Conservation (phyloP, 345 rosid genomes). For the Zanthoxylum bungeanum region DNA sequence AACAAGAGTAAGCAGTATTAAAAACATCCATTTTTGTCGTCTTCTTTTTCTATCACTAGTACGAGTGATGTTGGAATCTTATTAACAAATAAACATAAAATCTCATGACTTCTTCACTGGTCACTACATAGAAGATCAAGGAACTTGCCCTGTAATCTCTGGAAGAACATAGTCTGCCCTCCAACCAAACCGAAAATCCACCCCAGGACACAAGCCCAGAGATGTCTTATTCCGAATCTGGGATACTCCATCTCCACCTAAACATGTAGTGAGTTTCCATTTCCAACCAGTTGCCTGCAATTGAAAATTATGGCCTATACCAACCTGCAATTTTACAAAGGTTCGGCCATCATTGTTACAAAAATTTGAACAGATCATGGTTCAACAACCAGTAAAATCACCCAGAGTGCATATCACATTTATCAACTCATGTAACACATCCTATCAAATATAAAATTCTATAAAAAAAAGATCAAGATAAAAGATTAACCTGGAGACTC, state of each 20-base stretch:
- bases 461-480: neutral
- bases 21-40: slow-evolving; percentile 4
- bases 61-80: neutral
- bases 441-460: neutral
- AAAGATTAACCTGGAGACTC: slow-evolving; percentile 64
- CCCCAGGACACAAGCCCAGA: slow-evolving; percentile 71
- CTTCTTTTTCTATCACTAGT: no score
- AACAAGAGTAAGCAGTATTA: neutral
- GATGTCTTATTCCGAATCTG: slow-evolving; percentile 78
- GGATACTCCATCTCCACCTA: slow-evolving; percentile 87
- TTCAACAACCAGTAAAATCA: slow-evolving; percentile 4
- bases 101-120: neutral
- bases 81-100: neutral
- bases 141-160: slow-evolving; percentile 73
- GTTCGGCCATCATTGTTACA: neutral
- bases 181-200: slow-evolving; percentile 89
- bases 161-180: slow-evolving; percentile 90
- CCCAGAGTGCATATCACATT: neutral
- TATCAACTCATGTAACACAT: neutral
- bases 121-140: slow-evolving; percentile 10
- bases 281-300: slow-evolving; percentile 79
- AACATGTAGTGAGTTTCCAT: slow-evolving; percentile 85
- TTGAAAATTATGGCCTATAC: slow-evolving; percentile 78
- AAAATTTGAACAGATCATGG: slow-evolving; percentile 1
- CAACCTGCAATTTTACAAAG: slow-evolving; percentile 48